These are phyloP conservation scores for Chlamydomonas sp. DNA, from an alignment of 139 green algal species.

Conservation along the genomic window DNA sequence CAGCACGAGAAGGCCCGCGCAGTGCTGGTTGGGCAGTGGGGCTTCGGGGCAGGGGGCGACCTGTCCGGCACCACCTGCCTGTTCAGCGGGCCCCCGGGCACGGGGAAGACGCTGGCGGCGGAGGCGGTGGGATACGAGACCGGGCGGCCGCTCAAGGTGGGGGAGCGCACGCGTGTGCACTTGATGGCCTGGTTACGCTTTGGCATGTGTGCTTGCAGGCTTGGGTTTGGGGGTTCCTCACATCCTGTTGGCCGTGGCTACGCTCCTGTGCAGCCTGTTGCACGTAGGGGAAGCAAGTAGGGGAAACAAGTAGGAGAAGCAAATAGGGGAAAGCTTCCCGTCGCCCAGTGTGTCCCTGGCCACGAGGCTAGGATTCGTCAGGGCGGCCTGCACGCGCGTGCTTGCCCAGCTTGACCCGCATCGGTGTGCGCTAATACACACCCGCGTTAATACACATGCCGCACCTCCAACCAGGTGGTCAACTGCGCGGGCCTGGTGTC, in stretches of 20 bases:
- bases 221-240: too few relatives aligned
- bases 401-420: too few relatives aligned
- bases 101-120: slow-evolving; percentile 76
- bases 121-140: slow-evolving; percentile 34
- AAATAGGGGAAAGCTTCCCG: too few relatives aligned
- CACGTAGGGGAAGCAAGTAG: too few relatives aligned
- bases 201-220: too few relatives aligned
- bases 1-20: slow-evolving; percentile 33
- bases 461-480: background rate
- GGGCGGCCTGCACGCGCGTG: too few relatives aligned
- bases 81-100: slow-evolving; percentile 67
- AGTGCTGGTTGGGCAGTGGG: slow-evolving; percentile 32
- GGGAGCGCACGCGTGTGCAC: background rate
- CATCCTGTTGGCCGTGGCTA: too few relatives aligned
- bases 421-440: background rate
- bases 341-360: too few relatives aligned
- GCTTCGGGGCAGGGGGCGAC: slow-evolving; percentile 23
- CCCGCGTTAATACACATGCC: background rate
- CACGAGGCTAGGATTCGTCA: too few relatives aligned
- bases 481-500: slow-evolving; percentile 25
- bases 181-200: too few relatives aligned
- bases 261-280: too few relatives aligned
- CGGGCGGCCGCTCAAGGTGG: slow-evolving; percentile 17
- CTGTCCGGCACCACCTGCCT: slow-evolving; percentile 25
- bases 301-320: too few relatives aligned